A percentile compares a stretch with the other conserved stretches of the same genome.
Conservation (phyloP, 2,329 filamentous ascomycete species). For the Aspergillus novoparasiticus region DNA sequence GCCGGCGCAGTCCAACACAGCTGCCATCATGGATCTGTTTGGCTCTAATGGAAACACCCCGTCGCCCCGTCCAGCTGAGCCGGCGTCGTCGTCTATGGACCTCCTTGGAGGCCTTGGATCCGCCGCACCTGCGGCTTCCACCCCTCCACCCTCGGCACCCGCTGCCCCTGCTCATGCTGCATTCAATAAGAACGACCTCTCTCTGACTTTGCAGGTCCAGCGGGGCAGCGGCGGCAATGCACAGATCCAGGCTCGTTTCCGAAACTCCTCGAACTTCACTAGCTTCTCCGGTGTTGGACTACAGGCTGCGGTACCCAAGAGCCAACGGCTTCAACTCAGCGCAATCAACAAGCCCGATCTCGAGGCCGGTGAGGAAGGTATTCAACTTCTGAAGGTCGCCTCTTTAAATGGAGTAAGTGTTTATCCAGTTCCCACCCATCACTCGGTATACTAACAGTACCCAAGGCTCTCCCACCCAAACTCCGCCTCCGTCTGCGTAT, state of each 20-base stretch:
- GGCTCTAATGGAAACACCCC: slow-evolving; percentile 51
- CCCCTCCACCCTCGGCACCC: slow-evolving; percentile 44
- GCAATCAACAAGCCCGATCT: slow-evolving; percentile 83
- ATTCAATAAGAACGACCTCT: slow-evolving; percentile 84
- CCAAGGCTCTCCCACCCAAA: slow-evolving; percentile 67
- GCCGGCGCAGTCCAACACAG: slow-evolving; percentile 58
- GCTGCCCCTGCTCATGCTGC: slow-evolving; percentile 65
- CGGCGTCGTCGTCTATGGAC: slow-evolving; percentile 43
- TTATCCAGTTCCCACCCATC: slow-evolving; percentile 4
- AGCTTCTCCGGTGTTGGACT: slow-evolving; percentile 75
- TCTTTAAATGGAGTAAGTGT: slow-evolving; percentile 84
- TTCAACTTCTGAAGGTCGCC: slow-evolving; percentile 85
- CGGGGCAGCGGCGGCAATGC: slow-evolving; percentile 70
- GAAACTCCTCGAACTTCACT: slow-evolving; percentile 69
- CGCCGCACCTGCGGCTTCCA: slow-evolving; percentile 54
- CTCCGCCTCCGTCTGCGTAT: slow-evolving; percentile 84
- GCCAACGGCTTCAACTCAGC: slow-evolving; percentile 88
- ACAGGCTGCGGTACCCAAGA: slow-evolving; percentile 95
- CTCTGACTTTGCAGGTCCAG: slow-evolving; percentile 80
- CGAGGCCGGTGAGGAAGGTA: slow-evolving; percentile 76
- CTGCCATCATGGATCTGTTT: slow-evolving; percentile 92
- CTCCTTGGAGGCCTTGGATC: slow-evolving; percentile 48
- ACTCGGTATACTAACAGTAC: slow-evolving; percentile 29
- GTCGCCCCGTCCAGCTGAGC: slow-evolving; percentile 52
- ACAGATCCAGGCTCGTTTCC: slow-evolving; percentile 82